Evolutionary conservation across 768 basidiomycete genomes (phyloP).

Genomic region (Auriculariales sp.): DNA sequence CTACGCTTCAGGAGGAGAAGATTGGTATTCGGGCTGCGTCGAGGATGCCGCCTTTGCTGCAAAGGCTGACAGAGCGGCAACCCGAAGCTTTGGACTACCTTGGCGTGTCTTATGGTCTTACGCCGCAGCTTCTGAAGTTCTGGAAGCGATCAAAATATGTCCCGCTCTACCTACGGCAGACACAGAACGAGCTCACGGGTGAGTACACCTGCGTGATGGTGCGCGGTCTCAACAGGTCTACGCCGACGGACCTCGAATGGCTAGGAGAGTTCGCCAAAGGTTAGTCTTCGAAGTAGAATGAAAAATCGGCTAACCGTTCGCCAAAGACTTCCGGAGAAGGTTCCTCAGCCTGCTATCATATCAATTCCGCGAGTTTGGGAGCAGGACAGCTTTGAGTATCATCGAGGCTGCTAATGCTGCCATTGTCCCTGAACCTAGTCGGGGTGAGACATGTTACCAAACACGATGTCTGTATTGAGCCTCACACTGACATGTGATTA

Average conservation of each 20-base stretch:
- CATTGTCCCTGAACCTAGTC: conserved; percentile 6
- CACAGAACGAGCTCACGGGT: conserved; percentile 86
- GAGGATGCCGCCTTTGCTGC: conserved; percentile 85
- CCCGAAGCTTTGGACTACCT: conserved; percentile 88
- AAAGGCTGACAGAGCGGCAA: conserved; percentile 76
- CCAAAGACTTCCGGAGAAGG: conserved; percentile 75
- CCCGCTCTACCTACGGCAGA: conserved; percentile 88
- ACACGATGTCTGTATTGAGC: not conserved
- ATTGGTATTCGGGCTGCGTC: conserved; percentile 55
- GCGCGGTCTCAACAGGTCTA: conserved; percentile 58
- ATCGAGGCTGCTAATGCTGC: conserved; percentile 64
- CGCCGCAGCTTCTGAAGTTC: conserved; percentile 65
- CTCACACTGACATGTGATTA: conserved; percentile 28
- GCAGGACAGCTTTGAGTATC: conserved; percentile 74
- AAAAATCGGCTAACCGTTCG: not conserved
- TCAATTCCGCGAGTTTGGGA: conserved; percentile 89
- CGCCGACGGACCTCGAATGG: conserved; percentile 59
- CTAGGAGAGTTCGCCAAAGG: conserved; percentile 78
- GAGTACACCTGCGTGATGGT: conserved; percentile 97
- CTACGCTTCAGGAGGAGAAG: conserved; percentile 60
- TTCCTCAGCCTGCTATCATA: conserved; percentile 84
- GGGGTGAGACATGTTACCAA: no score
- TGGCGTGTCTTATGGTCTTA: conserved; percentile 92
- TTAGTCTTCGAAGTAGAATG: conserved; percentile 22
- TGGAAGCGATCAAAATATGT: conserved; percentile 92